Percentiles rank a stretch among this genome's conserved stretches.
These are phyloP conservation scores for Thermothielavioides terrestris DNA, from an alignment of 495 filamentous ascomycete species.

Conservation along the genomic window DNA sequence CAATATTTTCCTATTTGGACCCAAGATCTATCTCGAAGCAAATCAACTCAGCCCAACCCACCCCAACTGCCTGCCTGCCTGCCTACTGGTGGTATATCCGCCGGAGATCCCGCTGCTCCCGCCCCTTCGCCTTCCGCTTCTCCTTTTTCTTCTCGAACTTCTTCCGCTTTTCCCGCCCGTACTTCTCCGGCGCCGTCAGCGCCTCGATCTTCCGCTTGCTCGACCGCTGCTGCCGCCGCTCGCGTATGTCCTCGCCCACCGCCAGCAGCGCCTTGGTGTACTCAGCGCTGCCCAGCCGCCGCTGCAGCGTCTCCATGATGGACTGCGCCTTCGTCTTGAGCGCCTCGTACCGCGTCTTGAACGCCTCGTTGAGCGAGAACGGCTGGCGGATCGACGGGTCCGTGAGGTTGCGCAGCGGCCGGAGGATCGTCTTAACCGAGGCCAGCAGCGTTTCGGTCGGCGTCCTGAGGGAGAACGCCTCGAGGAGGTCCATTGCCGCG, in stretches of 20 bases:
- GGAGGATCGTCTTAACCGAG: slow-evolving; percentile 57
- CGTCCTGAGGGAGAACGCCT: slow-evolving; percentile 50
- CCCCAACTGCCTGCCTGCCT: background rate
- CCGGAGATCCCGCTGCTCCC: slow-evolving; percentile 59
- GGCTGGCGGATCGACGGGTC: slow-evolving; percentile 65
- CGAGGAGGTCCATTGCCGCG: slow-evolving; percentile 63
- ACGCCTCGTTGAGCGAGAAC: slow-evolving; percentile 54
- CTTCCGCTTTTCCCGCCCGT: slow-evolving; percentile 69
- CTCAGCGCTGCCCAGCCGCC: slow-evolving; percentile 70
- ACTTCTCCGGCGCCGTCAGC: slow-evolving; percentile 69
- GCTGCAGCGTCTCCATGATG: slow-evolving; percentile 65
- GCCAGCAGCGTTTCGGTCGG: slow-evolving; percentile 47
- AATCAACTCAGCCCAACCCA: background rate
- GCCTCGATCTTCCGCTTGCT: slow-evolving; percentile 80
- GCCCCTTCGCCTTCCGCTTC: slow-evolving; percentile 66
- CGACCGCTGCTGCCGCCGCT: slow-evolving; percentile 60
- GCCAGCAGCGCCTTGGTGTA: slow-evolving; percentile 61
- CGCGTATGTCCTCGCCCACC: slow-evolving; percentile 59
- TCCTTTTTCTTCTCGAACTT: slow-evolving; percentile 80
- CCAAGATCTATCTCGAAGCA: background rate
- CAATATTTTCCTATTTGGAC: background rate
- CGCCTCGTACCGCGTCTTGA: slow-evolving; percentile 56
- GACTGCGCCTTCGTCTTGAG: slow-evolving; percentile 62
- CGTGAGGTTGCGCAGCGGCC: slow-evolving; percentile 74
- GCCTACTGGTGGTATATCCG: slow-evolving; percentile 9